Evolutionary conservation across 2,329 filamentous ascomycete species (phyloP).

Genomic region (Aureobasidium sp.): DNA sequence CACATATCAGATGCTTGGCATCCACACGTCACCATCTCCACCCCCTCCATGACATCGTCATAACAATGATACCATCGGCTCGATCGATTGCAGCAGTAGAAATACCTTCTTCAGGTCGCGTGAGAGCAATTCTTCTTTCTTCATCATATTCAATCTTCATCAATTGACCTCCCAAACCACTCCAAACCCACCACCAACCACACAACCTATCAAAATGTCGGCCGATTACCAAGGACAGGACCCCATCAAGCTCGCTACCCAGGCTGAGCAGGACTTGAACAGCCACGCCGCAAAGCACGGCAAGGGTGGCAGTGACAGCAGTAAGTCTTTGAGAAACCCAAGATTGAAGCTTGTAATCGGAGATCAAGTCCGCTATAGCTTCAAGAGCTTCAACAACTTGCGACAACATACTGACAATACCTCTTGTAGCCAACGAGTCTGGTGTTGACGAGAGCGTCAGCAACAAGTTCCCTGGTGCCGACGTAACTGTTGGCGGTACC

Average conservation of each 20-base stretch:
- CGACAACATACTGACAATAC: background rate
- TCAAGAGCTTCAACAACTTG: background rate
- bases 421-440: constrained; percentile 33
- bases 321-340: constrained; percentile 20
- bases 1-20: background rate
- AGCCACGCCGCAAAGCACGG: constrained; percentile 32
- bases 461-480: constrained; percentile 36
- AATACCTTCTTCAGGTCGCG: constrained; percentile 4
- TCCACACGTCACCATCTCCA: background rate
- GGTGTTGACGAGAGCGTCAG: constrained; percentile 36
- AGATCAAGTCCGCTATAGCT: background rate
- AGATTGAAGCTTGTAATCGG: background rate
- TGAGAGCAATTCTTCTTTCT: background rate
- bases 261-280: constrained; percentile 42
- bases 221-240: constrained; percentile 32
- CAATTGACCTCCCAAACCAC: constrained; percentile 13
- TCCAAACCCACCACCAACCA: background rate
- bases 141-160: constrained; percentile 9
- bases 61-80: background rate
- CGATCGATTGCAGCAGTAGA: constrained; percentile 8
- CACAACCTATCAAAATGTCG: constrained; percentile 28
- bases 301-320: constrained; percentile 27
- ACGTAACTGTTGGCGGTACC: constrained; percentile 34
- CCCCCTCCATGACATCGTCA: background rate
- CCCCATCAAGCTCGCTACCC: constrained; percentile 35